phyloP scores from a whole-genome alignment of 306 rosid genomes.

The Chamaecrista fasciculata region DNA sequence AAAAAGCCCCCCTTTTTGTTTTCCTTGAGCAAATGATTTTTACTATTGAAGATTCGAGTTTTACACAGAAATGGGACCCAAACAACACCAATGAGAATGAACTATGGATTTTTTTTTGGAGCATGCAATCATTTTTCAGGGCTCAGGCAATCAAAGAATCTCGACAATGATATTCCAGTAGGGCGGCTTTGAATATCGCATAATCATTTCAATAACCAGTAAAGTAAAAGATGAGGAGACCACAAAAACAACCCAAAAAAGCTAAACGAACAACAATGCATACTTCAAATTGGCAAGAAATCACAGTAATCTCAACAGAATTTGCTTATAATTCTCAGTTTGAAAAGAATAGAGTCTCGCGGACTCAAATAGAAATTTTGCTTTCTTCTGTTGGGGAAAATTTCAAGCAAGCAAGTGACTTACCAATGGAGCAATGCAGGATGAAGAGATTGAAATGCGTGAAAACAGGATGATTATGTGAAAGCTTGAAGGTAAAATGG shows the following conservation, averaged over 20 bases:
- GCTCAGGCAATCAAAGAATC: conserved; percentile 15
- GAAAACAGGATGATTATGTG: conserved; percentile 17
- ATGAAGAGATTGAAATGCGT: neutral
- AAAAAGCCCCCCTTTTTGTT: conserved; percentile 21
- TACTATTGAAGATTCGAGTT: conserved; percentile 42
- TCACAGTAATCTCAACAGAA: neutral
- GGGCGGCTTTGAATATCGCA: conserved; percentile 17
- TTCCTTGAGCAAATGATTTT: conserved; percentile 12
- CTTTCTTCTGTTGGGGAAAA: conserved; percentile 2
- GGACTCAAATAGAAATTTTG: conserved; percentile 20
- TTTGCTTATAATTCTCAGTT: conserved; percentile 9
- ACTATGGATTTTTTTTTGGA: conserved; percentile 18
- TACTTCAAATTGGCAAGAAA: neutral
- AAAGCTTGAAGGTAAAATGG: neutral
- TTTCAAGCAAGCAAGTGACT: neutral
- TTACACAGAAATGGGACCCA: conserved; percentile 52
- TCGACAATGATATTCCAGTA: conserved; percentile 18
- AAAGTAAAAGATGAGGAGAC: neutral
- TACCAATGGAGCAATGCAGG: conserved; percentile 18
- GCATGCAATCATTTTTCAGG: conserved; percentile 36
- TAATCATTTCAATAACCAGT: neutral
- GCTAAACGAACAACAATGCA: too few relatives aligned
- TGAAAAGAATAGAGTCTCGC: neutral
- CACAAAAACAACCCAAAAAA: neutral
- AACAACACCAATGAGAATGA: conserved; percentile 27